Percentiles rank a stretch among this genome's conserved stretches.
Evolutionary conservation across 352 stramenopile genomes (phyloP).

Genomic region (Phytophthora crassamura): DNA sequence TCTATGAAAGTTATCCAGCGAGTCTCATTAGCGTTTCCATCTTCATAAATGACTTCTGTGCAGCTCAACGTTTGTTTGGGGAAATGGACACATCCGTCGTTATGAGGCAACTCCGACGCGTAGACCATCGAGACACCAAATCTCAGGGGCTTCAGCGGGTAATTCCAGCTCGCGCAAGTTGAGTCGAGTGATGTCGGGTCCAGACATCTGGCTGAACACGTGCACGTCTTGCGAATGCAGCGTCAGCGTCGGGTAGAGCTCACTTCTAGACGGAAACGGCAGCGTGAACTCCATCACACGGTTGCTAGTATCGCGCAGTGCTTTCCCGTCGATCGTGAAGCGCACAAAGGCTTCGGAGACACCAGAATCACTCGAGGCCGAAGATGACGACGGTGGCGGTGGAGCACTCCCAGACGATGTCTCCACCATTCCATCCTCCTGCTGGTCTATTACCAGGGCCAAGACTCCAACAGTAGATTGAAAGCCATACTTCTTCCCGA

Average conservation of each 20-base stretch:
- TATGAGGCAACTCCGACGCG: conserved; percentile 32
- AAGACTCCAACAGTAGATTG: conserved; percentile 82
- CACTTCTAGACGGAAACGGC: conserved; percentile 60
- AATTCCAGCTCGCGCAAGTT: conserved; percentile 66
- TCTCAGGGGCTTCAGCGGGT: conserved; percentile 38
- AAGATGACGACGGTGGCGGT: conserved; percentile 16
- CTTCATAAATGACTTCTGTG: conserved; percentile 26
- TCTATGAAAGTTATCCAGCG: conserved; percentile 9
- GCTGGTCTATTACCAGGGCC: conserved; percentile 58
- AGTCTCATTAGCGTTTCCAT: conserved; percentile 32
- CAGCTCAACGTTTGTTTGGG: conserved; percentile 23
- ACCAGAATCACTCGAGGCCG: conserved; percentile 13
- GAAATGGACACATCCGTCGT: conserved; percentile 28
- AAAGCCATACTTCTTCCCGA: conserved; percentile 61
- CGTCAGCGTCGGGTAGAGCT: conserved; percentile 86
- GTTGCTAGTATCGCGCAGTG: conserved; percentile 62
- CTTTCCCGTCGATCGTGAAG: conserved; percentile 75
- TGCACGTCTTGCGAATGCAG: conserved; percentile 84
- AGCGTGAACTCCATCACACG: conserved; percentile 67
- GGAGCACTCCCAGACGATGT: conserved; percentile 8
- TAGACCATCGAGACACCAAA: conserved; percentile 83
- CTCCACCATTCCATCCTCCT: conserved; percentile 22
- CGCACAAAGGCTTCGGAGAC: conserved; percentile 55
- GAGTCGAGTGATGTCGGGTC: conserved; percentile 63
- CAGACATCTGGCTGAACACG: conserved; percentile 82